Evolutionary conservation across 2,329 filamentous ascomycete species (phyloP).

Genomic region (Colletotrichum sp.): DNA sequence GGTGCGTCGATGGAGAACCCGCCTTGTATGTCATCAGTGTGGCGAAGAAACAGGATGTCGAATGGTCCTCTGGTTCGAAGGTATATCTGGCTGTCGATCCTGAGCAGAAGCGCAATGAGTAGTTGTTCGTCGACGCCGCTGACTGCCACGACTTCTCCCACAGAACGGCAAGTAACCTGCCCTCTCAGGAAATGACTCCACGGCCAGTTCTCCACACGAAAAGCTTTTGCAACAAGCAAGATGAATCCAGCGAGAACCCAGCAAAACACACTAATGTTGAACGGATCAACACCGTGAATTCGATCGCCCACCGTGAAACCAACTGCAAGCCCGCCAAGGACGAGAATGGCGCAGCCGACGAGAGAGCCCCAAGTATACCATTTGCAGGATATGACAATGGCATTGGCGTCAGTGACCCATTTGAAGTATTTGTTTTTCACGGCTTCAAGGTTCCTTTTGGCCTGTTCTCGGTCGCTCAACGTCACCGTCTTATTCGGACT

Average conservation of each 20-base stretch:
- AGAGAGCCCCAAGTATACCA: not conserved
- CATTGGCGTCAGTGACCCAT: not conserved
- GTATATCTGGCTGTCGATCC: not conserved
- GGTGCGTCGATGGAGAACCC: not conserved
- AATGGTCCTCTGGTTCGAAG: not conserved
- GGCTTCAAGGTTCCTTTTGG: not conserved
- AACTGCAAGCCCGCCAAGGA: not conserved
- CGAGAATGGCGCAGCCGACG: not conserved
- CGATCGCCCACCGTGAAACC: not conserved
- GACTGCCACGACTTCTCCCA: not conserved
- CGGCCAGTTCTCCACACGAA: not conserved
- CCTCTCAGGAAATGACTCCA: not conserved
- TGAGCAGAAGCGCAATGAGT: not conserved
- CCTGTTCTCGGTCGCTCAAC: not conserved
- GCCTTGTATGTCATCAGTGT: not conserved
- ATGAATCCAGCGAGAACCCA: not conserved
- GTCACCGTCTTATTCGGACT: too few relatives aligned
- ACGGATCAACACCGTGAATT: not conserved
- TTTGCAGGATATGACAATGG: not conserved
- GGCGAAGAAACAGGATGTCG: not conserved
- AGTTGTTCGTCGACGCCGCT: not conserved
- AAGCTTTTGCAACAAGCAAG: not conserved
- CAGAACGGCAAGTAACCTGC: not conserved
- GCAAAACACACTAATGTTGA: not conserved
- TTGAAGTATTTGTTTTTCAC: not conserved